These are phyloP conservation scores for Bertia moriformis DNA, from an alignment of 2,329 filamentous ascomycete species.

Conservation along the genomic window DNA sequence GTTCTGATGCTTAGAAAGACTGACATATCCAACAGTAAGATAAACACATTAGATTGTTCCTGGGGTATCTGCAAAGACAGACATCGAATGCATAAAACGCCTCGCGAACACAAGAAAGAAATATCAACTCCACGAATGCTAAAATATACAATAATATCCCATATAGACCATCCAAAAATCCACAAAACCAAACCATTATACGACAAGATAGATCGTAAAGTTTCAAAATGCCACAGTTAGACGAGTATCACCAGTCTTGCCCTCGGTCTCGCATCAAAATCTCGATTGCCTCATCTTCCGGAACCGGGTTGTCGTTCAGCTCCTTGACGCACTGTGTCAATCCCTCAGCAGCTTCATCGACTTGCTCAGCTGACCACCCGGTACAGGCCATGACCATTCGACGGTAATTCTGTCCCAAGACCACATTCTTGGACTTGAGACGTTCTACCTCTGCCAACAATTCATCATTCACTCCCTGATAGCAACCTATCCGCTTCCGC, in stretches of 20 bases:
- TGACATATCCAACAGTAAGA: no score
- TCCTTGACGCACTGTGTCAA: constrained; percentile 41
- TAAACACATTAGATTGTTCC: no score
- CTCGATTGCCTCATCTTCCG: constrained; percentile 25
- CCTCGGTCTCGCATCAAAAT: constrained; percentile 25
- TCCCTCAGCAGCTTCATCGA: constrained; percentile 39
- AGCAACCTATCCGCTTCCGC: constrained; percentile 19
- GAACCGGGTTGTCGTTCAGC: constrained; percentile 23
- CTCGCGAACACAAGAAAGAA: background rate
- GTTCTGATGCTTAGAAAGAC: no score
- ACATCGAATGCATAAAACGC: background rate
- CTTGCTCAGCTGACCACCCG: constrained; percentile 36
- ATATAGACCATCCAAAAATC: background rate
- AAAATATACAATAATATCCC: background rate
- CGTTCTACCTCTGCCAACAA: constrained; percentile 32
- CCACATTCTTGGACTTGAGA: constrained; percentile 37
- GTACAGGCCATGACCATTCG: constrained; percentile 49
- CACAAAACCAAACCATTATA: no score
- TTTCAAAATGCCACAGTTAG: no score
- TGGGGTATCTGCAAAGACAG: background rate
- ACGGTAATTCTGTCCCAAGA: constrained; percentile 43
- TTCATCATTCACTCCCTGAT: constrained; percentile 30
- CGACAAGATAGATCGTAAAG: no score
- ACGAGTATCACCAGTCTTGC: constrained; percentile 24
- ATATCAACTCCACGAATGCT: background rate